Conservation (phyloP, 176 grass and related monocot genomes). For the Coix lacrymajobi region DNA sequence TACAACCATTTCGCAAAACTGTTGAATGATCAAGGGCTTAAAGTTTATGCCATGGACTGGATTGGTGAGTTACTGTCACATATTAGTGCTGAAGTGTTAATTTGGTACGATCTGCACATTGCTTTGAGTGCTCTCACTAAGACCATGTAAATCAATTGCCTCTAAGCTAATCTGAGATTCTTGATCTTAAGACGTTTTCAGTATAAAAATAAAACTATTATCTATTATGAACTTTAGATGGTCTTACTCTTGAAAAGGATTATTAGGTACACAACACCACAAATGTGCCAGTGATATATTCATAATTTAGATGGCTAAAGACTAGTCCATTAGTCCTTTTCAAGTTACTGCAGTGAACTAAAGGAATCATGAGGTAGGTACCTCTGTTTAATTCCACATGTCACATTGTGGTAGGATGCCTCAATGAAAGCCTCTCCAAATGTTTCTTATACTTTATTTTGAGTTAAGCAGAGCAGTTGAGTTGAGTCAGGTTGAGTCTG, state of each 20-base stretch:
- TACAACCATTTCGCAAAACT: constrained; percentile 83
- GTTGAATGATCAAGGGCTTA: constrained; percentile 86
- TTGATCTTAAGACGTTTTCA: not conserved
- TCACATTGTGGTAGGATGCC: not conserved
- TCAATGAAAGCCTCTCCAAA: not conserved
- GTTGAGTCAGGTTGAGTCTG: not conserved
- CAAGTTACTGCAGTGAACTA: not conserved
- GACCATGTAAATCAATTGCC: not conserved
- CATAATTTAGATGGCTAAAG: constrained; percentile 4
- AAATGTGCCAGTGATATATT: not conserved
- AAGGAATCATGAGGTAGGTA: not conserved
- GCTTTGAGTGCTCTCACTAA: not conserved
- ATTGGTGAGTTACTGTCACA: constrained; percentile 60
- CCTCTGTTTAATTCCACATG: not conserved
- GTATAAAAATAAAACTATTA: not conserved
- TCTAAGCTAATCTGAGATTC: not conserved
- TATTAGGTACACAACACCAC: not conserved
- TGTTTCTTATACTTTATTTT: not conserved
- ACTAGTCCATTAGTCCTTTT: not conserved
- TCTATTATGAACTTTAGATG: not conserved
- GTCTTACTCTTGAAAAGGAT: not conserved
- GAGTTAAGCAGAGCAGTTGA: not conserved
- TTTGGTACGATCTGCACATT: not conserved
- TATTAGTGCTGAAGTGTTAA: not conserved
- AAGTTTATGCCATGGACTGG: constrained; percentile 98